Evolutionary conservation across 2,329 filamentous ascomycete species (phyloP).

Genomic region (Blastomyces percursus): DNA sequence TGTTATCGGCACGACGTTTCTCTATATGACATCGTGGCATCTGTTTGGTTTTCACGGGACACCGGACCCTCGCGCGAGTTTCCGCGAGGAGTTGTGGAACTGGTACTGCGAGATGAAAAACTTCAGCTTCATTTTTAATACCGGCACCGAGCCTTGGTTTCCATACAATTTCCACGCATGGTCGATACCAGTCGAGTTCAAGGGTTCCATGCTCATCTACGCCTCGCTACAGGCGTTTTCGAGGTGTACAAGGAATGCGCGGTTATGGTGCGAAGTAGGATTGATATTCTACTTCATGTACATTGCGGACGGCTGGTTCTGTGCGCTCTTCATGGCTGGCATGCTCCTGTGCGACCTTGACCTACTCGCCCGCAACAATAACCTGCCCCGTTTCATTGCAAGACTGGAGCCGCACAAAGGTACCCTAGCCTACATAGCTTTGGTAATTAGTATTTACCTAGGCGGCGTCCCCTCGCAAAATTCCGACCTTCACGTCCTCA

Average conservation of each 20-base stretch:
- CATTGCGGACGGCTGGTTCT: slow-evolving; percentile 54
- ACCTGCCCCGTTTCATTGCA: slow-evolving; percentile 42
- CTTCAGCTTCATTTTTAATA: slow-evolving; percentile 56
- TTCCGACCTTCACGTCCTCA: slow-evolving; percentile 39
- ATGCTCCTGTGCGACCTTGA: slow-evolving; percentile 55
- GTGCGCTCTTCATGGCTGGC: slow-evolving; percentile 49
- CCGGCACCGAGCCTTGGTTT: slow-evolving; percentile 47
- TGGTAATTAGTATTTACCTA: slow-evolving; percentile 45
- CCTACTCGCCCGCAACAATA: slow-evolving; percentile 39
- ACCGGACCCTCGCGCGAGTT: slow-evolving; percentile 31
- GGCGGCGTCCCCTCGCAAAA: slow-evolving; percentile 50
- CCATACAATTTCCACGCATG: slow-evolving; percentile 50
- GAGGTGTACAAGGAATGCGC: slow-evolving; percentile 42
- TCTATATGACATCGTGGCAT: slow-evolving; percentile 42
- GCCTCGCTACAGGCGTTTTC: slow-evolving; percentile 48
- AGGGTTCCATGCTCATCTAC: slow-evolving; percentile 55
- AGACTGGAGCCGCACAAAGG: slow-evolving; percentile 40
- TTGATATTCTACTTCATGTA: slow-evolving; percentile 58
- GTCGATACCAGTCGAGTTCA: slow-evolving; percentile 54
- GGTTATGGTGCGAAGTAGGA: slow-evolving; percentile 43
- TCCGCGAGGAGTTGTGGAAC: slow-evolving; percentile 42
- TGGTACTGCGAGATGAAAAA: slow-evolving; percentile 52
- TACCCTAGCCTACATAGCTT: slow-evolving; percentile 43
- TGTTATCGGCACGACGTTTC: slow-evolving; percentile 27
- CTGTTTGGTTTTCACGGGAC: slow-evolving; percentile 40